A percentile compares a stretch with the other conserved stretches of the same genome.
Evolutionary conservation across 1,284 basidiomycete species (phyloP).

Genomic region (Rhodotorula sp.): DNA sequence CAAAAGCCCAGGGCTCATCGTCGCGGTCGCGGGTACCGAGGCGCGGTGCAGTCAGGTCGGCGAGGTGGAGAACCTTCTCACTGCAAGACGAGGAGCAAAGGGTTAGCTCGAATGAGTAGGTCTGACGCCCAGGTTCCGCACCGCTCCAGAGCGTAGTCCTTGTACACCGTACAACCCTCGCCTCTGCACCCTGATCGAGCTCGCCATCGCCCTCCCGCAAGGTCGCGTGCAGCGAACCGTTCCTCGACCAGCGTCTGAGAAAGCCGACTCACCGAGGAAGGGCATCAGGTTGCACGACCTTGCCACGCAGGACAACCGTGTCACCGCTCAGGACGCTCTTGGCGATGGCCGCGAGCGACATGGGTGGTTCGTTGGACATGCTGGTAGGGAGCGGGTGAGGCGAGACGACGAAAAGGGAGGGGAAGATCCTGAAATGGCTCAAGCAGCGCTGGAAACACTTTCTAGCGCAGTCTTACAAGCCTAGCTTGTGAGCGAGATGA

Average conservation of each 20-base stretch:
- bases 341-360: conserved; percentile 1
- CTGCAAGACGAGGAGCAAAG: not conserved
- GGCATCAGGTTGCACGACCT: conserved; percentile 17
- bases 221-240: too few species aligned
- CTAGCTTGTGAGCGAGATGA: too few species aligned
- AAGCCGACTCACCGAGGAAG: conserved; percentile 20
- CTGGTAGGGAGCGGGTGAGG: not conserved
- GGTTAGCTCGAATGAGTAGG: not conserved
- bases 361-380: not conserved
- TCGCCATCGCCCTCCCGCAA: too few species aligned
- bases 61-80: conserved; percentile 68
- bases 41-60: conserved; percentile 75
- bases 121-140: too few species aligned
- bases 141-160: not conserved
- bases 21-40: conserved; percentile 69
- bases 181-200: too few species aligned
- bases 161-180: not conserved
- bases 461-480: too few species aligned
- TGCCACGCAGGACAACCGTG: conserved; percentile 33
- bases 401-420: not conserved
- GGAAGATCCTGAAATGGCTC: not conserved
- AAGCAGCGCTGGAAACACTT: too few species aligned
- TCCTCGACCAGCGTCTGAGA: too few species aligned
- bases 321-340: conserved; percentile 12
- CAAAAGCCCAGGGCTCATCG: conserved; percentile 91